A percentile compares a stretch with the other conserved stretches of the same genome.
These are phyloP conservation scores for Fusarium sp. DNA, from an alignment of 2,329 filamentous ascomycete genomes.

Conservation along the genomic window DNA sequence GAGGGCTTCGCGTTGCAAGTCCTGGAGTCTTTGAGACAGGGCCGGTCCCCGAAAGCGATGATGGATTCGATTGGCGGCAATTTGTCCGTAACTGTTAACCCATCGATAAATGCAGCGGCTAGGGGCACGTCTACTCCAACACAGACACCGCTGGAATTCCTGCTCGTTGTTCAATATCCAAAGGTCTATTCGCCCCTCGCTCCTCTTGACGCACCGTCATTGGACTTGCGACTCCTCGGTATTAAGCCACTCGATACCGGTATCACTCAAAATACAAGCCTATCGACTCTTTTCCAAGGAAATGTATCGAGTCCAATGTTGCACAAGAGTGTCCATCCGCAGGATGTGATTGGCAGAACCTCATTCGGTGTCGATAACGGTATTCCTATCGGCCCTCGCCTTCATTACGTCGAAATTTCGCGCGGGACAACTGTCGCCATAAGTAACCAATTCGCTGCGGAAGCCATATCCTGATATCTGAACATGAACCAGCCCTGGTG, in stretches of 20 bases:
- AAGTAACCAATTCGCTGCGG: neutral
- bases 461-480: neutral
- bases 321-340: neutral
- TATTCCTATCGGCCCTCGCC: neutral
- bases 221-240: too few relatives aligned
- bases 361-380: rapidly evolving
- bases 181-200: rapidly evolving
- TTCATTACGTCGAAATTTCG: neutral
- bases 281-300: neutral
- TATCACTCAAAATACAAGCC: neutral
- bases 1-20: rapidly evolving
- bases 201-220: neutral
- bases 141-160: neutral
- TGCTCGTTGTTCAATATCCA: neutral
- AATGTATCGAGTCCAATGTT: rapidly evolving
- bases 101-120: neutral
- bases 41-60: rapidly evolving
- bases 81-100: neutral
- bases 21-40: neutral
- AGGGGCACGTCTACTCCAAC: neutral
- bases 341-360: neutral
- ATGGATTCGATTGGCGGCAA: neutral
- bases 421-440: rapidly evolving
- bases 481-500: neutral
- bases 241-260: too few relatives aligned